Conservation (phyloP, 2,329 filamentous ascomycete genomes). For the Paraconiothyrium sp. region DNA sequence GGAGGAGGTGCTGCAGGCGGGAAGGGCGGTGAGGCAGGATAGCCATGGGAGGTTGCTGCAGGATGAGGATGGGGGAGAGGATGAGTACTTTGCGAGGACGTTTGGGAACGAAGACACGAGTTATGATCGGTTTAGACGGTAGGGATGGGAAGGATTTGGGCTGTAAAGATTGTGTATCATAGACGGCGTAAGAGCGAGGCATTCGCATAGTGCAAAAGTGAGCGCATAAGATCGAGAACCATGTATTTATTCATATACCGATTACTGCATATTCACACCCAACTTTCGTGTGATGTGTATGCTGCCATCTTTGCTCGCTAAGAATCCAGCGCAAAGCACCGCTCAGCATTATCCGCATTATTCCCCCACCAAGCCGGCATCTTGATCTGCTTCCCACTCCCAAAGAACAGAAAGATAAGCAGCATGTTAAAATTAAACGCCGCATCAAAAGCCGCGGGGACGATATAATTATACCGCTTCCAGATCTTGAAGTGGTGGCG, state of each 20-base stretch:
- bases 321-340: slow-evolving; percentile 64
- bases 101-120: slow-evolving; percentile 8
- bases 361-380: slow-evolving; percentile 74
- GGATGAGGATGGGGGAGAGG: slow-evolving; percentile 11
- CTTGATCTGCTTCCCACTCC: slow-evolving; percentile 63
- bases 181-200: neutral
- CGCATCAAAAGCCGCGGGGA: slow-evolving; percentile 69
- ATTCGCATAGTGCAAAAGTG: neutral
- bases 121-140: slow-evolving; percentile 6
- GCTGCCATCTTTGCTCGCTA: neutral
- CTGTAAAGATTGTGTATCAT: neutral
- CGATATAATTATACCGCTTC: slow-evolving; percentile 69
- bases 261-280: no score
- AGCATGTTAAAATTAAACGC: slow-evolving; percentile 72
- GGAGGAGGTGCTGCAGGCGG: slow-evolving; percentile 31
- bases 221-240: no score
- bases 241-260: no score
- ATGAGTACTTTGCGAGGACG: slow-evolving; percentile 6
- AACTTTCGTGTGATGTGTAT: no score
- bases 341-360: slow-evolving; percentile 62
- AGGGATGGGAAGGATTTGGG: neutral
- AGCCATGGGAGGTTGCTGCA: slow-evolving; percentile 31
- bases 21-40: slow-evolving; percentile 14
- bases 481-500: slow-evolving; percentile 65
- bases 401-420: slow-evolving; percentile 69